These are phyloP conservation scores for Fusarium mexicanum DNA, from an alignment of 2,329 filamentous ascomycete genomes.

Conservation along the genomic window DNA sequence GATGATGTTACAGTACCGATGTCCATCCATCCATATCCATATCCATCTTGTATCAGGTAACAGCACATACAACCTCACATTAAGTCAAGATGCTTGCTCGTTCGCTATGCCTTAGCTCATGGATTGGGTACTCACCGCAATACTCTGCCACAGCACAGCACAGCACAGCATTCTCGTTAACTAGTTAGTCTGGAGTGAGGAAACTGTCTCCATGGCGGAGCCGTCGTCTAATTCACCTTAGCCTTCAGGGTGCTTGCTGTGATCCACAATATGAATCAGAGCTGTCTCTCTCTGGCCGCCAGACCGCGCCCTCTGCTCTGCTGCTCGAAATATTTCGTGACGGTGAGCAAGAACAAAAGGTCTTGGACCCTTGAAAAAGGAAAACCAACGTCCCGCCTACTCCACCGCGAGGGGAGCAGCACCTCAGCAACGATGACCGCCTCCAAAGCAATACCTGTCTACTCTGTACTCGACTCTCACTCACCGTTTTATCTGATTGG, in stretches of 20 bases:
- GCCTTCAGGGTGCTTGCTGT: constrained; percentile 1
- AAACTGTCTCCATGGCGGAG: constrained; percentile 9
- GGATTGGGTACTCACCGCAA: constrained; percentile 33
- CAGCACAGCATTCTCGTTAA: neutral
- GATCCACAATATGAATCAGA: constrained; percentile 15
- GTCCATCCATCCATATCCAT: neutral
- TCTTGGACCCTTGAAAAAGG: constrained; percentile 10
- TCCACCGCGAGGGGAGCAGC: neutral
- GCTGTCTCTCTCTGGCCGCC: constrained; percentile 17
- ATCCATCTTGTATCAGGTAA: constrained; percentile 26
- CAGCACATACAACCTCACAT: constrained; percentile 22
- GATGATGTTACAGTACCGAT: constrained; percentile 1
- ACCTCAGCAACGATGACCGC: neutral
- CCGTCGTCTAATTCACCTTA: neutral
- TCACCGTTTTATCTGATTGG: constrained; percentile 22
- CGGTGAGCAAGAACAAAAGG: constrained; percentile 8
- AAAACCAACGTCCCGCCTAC: neutral
- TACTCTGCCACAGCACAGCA: constrained; percentile 8
- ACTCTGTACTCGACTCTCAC: neutral
- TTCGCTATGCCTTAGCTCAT: neutral
- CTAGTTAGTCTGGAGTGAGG: neutral
- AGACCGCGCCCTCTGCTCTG: constrained; percentile 23
- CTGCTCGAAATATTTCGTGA: neutral
- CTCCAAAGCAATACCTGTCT: constrained; percentile 7
- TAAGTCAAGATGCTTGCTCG: neutral